A percentile compares a stretch with the other conserved stretches of the same genome.
These are phyloP conservation scores for Fragilaria radians DNA, from an alignment of 108 stramenopile species.

Conservation along the genomic window DNA sequence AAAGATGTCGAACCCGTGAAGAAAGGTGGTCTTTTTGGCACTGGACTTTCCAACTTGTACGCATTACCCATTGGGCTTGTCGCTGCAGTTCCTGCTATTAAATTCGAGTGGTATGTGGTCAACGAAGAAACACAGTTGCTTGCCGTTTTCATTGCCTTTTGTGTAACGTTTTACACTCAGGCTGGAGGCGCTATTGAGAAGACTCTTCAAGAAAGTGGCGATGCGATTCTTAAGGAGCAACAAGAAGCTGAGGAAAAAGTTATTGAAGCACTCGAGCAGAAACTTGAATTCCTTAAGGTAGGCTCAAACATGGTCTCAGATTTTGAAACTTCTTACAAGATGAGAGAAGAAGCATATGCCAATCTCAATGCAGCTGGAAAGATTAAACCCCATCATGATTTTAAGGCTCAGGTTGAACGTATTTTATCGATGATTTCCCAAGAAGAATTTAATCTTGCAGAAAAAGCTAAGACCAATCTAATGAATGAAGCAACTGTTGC, in stretches of 20 bases:
- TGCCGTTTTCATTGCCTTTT: conserved; percentile 78
- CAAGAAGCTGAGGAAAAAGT: conserved; percentile 73
- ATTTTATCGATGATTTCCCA: conserved; percentile 62
- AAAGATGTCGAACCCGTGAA: conserved; percentile 30
- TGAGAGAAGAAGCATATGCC: conserved; percentile 56
- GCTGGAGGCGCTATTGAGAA: conserved; percentile 80
- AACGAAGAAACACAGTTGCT: conserved; percentile 85
- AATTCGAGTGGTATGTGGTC: conserved; percentile 73
- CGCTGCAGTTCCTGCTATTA: conserved; percentile 73
- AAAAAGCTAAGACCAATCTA: conserved; percentile 75
- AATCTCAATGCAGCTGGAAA: conserved; percentile 78
- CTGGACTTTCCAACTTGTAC: conserved; percentile 67
- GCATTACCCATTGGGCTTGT: conserved; percentile 73
- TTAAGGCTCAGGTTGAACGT: conserved; percentile 77
- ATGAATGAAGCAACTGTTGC: conserved; percentile 76
- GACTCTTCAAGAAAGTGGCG: conserved; percentile 59
- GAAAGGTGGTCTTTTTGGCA: conserved; percentile 62
- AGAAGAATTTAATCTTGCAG: conserved; percentile 60
- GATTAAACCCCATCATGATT: conserved; percentile 81
- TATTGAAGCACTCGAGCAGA: conserved; percentile 64
- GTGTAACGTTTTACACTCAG: conserved; percentile 75
- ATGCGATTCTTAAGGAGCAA: conserved; percentile 68
- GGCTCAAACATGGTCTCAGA: conserved; percentile 64
- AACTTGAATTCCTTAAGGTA: conserved; percentile 68
- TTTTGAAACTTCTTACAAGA: conserved; percentile 51